Base-by-base conservation (phyloP, 2,329 filamentous ascomycete species). In the Aspergillus nomiae region DNA sequence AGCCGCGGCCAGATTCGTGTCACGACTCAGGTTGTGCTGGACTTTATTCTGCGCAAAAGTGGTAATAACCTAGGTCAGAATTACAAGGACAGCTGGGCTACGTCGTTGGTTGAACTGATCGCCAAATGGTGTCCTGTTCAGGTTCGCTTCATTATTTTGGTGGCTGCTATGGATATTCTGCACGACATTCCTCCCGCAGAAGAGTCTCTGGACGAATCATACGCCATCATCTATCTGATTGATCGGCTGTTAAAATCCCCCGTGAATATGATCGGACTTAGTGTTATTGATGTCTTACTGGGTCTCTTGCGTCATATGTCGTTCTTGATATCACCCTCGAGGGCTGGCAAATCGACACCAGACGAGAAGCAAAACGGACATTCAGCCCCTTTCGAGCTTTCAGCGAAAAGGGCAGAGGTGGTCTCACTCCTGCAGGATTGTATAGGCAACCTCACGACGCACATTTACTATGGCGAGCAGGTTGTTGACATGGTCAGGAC, bases 391-490 rank as follows among this genome's bases (percentile, higher is more conserved):
- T 60, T 62, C 6, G 62, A 66, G 24, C 63, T 83, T 8, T 85
- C 90, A 61, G 84, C 83, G 3, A 74, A 78, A 19, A 85, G 89
- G 56, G 84, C 84, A 65, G 85, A 89, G 68, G 83, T 97, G 19
- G 80, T 97, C 32, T 77, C 82, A 38, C 86, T 89, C 36, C 84
- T 98, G 19, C 90, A 95, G 74, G 85, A 87, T 69, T 96, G 92
- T 78, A 93, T 97, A 65, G 92, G 92, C n/a, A 88, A 94, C 74
- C 82, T 99, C 32, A 93, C 94, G 2, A 97, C 92, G 0, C 95
- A 99, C 73, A 89, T 97, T 36, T 99, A 99, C 81, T 99, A 99
- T 75, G 92, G 92, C 1, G 94, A 98, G 70, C 95, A 99, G 77
- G 92, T 98, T 60, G 89, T 91, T 1, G 95, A 99, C 77, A 97